These are phyloP conservation scores for Ballota nigra DNA, from an alignment of 257 asterid species.

Conservation along the genomic window DNA sequence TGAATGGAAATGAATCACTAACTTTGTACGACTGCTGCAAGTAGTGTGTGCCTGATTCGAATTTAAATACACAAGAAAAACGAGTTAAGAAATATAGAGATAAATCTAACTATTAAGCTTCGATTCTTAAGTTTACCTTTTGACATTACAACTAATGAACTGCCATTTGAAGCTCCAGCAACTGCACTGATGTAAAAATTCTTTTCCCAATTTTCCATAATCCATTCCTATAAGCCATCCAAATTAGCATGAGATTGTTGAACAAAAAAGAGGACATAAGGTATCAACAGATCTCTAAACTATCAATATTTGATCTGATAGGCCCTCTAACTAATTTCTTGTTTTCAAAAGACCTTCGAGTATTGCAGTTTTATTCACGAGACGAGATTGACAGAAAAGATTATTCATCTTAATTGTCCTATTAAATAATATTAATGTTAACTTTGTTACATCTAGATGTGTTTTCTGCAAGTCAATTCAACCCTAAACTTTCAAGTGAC, in stretches of 20 bases:
- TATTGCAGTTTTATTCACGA: no score
- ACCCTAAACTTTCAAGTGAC: no score
- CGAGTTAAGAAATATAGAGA: not conserved
- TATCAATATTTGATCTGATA: no score
- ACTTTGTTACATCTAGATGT: no score
- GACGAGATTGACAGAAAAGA: no score
- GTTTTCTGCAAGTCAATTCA: no score
- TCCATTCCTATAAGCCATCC: slow-evolving; percentile 67
- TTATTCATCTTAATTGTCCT: no score
- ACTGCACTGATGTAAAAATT: slow-evolving; percentile 75
- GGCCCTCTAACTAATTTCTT: no score
- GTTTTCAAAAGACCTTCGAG: no score
- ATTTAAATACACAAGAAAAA: slow-evolving; percentile 16
- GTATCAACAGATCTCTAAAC: no score
- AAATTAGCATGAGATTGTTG: not conserved
- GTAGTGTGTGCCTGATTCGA: slow-evolving; percentile 60
- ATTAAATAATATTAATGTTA: no score
- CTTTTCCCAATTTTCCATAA: slow-evolving; percentile 83
- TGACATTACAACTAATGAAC: slow-evolving; percentile 85
- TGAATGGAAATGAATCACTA: slow-evolving; percentile 81
- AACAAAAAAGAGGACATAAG: not conserved
- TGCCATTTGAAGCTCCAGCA: slow-evolving; percentile 76
- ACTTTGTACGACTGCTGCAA: slow-evolving; percentile 85
- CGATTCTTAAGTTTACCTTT: slow-evolving; percentile 45
- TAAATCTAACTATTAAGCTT: not conserved